Evolutionary conservation across 1,139 yeast genomes (phyloP), one percentile per base, ranked within the genome.

Genomic region (Suhomyces taliae): DNA sequence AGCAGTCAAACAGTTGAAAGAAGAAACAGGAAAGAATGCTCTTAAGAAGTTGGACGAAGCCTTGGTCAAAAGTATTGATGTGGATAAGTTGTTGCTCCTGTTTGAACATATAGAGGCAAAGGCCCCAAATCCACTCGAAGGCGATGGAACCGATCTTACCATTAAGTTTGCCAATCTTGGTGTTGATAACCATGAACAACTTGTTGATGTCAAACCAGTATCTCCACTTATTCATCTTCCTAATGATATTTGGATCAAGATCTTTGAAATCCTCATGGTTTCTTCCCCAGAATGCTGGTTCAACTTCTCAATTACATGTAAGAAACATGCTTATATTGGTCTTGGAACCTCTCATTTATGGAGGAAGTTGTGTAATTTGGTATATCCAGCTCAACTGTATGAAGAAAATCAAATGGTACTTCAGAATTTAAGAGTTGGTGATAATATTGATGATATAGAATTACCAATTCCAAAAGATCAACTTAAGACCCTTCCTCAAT

Each of bases 211-310:
- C 7, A 64, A 64, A 26, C 84, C 85, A 0, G 74, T 86, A 29
- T 80, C 84, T 49, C 73, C 83, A 0, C 62, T 90, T 34, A 72
- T 80, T 6, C 67, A 71, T 43, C 65, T 89, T 6, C 89, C 95
- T 0, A 74, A 78, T 49, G 96, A 90, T 58, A 70, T 89, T 19
- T 67, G 91, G 64, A 56, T 74, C 9, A 66, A 73, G 29, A 75
- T 90, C 6, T 66, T 87, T 43, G 77, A 79, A 42, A 60, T 74
- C 1, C 65, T 88, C n/a, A 69, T 87, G 2, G 52, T 70, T 5
- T 56, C 54, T 7, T 77, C 79, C 39, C 82, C 90, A 1, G 83
- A 84, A 41, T 71, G 88, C 3, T 89, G 95, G 86, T 78, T 87
- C 37, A 72, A 75, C 44, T 70, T 85, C 44, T 75, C 90, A 4